phyloP scores from a whole-genome alignment of 805 yeast species.

The Kurtzmaniella cleridarum region DNA sequence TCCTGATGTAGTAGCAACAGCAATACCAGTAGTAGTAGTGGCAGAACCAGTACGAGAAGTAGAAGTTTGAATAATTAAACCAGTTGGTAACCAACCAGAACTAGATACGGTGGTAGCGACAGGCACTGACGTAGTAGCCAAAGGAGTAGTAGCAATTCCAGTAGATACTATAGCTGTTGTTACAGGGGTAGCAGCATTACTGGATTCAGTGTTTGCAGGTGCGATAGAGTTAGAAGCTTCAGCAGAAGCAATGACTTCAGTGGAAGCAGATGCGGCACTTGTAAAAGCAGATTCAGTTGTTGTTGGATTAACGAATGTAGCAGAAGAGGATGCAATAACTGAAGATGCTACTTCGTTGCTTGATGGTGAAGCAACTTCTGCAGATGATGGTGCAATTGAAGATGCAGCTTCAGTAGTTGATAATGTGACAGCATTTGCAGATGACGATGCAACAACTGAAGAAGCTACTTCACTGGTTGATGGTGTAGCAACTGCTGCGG shows the following conservation, averaged over 20 bases:
- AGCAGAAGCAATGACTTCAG: slow-evolving; percentile 10
- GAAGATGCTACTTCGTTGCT: neutral
- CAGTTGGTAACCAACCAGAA: slow-evolving; percentile 32
- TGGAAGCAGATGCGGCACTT: slow-evolving; percentile 4
- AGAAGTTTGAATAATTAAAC: slow-evolving; percentile 20
- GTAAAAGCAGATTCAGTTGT: slow-evolving; percentile 5
- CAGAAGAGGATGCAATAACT: slow-evolving; percentile 1
- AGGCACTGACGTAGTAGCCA: neutral
- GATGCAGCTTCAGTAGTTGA: neutral
- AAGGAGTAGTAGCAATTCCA: neutral
- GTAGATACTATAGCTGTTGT: slow-evolving; percentile 4
- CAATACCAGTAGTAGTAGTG: slow-evolving; percentile 9
- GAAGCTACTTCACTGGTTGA: neutral
- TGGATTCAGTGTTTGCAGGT: neutral
- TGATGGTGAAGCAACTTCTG: neutral
- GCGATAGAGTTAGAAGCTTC: slow-evolving; percentile 6
- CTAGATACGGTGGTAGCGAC: slow-evolving; percentile 8
- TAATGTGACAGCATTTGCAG: slow-evolving; percentile 3
- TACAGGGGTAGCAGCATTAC: neutral
- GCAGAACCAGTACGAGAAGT: slow-evolving; percentile 11
- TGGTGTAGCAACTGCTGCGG: slow-evolving; percentile 1
- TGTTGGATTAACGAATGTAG: neutral
- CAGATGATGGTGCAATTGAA: neutral
- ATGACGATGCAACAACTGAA: neutral
- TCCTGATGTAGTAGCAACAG: slow-evolving; percentile 30